Percentiles rank a stretch among this genome's conserved stretches.
These are phyloP conservation scores for Begonia masoniana DNA, from an alignment of 306 rosid genomes.

Conservation along the genomic window DNA sequence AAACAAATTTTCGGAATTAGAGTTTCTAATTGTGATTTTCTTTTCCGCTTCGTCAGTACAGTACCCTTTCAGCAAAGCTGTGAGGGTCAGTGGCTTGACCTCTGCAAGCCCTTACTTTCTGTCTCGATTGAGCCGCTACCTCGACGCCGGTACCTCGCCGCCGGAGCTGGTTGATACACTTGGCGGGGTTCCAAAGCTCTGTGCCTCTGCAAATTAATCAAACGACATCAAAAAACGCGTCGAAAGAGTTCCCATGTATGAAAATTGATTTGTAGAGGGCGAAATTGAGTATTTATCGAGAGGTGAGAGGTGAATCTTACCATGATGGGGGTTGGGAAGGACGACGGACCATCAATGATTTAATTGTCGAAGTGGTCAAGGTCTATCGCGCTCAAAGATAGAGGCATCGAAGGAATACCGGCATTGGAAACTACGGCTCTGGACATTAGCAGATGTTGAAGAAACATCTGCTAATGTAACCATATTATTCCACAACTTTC, in stretches of 20 bases:
- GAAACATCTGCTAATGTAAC: too few relatives aligned
- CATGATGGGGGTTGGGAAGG: conserved; percentile 37
- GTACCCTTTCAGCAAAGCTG: conserved; percentile 96
- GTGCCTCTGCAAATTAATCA: conserved; percentile 16
- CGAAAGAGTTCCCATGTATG: too few relatives aligned
- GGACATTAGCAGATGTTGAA: conserved; percentile 56
- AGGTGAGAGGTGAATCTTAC: conserved; percentile 34
- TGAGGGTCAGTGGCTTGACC: conserved; percentile 99
- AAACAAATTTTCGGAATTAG: too few relatives aligned
- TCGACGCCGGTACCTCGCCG: conserved; percentile 37
- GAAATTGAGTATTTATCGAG: too few relatives aligned
- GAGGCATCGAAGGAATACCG: conserved; percentile 41
- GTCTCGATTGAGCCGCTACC: too few relatives aligned
- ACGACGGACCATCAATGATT: conserved; percentile 41
- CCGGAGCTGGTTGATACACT: not conserved
- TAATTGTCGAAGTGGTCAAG: conserved; percentile 45
- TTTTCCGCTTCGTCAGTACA: too few relatives aligned
- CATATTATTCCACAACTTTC: too few relatives aligned
- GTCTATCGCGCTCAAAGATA: conserved; percentile 24
- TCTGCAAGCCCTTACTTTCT: conserved; percentile 79
- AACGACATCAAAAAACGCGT: too few relatives aligned
- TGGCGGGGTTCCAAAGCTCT: conserved; percentile 22
- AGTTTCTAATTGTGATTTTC: too few relatives aligned
- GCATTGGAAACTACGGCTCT: conserved; percentile 17
- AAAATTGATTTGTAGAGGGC: too few relatives aligned